Evolutionary conservation across 108 stramenopile species (phyloP), one percentile per base, ranked within the genome.

Genomic region (Pelagomonas calceolata): DNA sequence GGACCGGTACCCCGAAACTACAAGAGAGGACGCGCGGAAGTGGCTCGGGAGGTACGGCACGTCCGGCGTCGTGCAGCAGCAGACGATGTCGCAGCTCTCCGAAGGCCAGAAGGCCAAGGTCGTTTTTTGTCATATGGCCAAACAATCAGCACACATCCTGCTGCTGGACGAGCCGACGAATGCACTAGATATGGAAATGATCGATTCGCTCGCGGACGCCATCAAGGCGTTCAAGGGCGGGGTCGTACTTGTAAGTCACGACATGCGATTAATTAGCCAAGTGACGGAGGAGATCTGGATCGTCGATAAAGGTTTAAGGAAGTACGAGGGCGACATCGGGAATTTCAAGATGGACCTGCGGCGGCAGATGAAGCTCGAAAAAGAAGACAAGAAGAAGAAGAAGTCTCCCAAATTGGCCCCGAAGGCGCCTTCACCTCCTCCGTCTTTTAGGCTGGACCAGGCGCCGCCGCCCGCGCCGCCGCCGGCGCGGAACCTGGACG

Each of bases 231-330:
- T 94, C 84, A 84, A 83, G 66, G 96, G 98, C 39, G 97, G 96
- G 10, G 81, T 99, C 75, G 90, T 97, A 0, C 80, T 98, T 68
- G 96, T 99, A 5, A 89, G 86, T n/a, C 98, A 99, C 81, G 98
- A 99, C 81, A 97, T 97, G 92, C 85, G 96, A 32, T 84, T 99
- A 45, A 99, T 99, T 72, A 86, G 87, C 21, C 93, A 97, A 79
- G 95, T 97, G 0, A 94, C 93, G 21, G 86, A 96, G 65, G 97
- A 98, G 77, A 95, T 99, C 73, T 99, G 97, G 97, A 91, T 98
- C 64, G 94, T 94, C 76, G 95, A 95, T 75, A 88, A 87, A 75
- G 1, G 88, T 31, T 91, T 99, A 60, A 75, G 80, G 31, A 87
- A 77, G 68, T 95, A 90, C 81, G 39, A 74, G 34, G 96, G 94